Conservation (phyloP, 23 red algal species). For the Cyanidioschyzon merolae region DNA sequence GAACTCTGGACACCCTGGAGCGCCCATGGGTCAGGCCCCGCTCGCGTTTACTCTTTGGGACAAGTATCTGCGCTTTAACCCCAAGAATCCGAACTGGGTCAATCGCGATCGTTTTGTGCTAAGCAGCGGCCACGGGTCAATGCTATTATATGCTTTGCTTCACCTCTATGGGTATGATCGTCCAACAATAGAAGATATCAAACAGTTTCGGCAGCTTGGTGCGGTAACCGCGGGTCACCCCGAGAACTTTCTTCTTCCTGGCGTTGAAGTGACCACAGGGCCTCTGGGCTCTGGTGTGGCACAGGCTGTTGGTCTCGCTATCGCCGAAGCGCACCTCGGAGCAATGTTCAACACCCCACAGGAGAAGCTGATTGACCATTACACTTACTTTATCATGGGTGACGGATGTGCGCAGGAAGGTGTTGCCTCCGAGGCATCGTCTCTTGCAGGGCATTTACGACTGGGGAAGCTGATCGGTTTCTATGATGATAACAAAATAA, state of each 20-base stretch:
- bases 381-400: slow-evolving; percentile 75
- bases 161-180: slow-evolving; percentile 74
- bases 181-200: slow-evolving; percentile 69
- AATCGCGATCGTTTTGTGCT: slow-evolving; percentile 92
- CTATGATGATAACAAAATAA: slow-evolving; percentile 93
- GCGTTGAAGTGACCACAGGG: slow-evolving; percentile 81
- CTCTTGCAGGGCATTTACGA: slow-evolving; percentile 67
- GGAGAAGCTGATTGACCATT: slow-evolving; percentile 58
- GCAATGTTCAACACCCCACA: slow-evolving; percentile 76
- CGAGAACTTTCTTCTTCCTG: slow-evolving; percentile 55
- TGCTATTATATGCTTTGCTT: slow-evolving; percentile 83
- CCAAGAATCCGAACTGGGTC: slow-evolving; percentile 68
- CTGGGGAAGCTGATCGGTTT: slow-evolving; percentile 93
- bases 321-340: slow-evolving; percentile 76
- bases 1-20: slow-evolving; percentile 74
- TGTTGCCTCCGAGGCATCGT: slow-evolving; percentile 65
- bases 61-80: slow-evolving; percentile 83
- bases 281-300: slow-evolving; percentile 75
- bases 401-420: slow-evolving; percentile 95
- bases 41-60: slow-evolving; percentile 67
- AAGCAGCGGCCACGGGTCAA: slow-evolving; percentile 79
- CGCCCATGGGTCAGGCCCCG: slow-evolving; percentile 85
- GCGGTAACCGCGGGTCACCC: slow-evolving; percentile 76
- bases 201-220: slow-evolving; percentile 58
- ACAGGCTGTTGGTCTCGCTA: slow-evolving; percentile 81